Base-by-base conservation (phyloP, 1,139 yeast genomes). In the Casaregolazyma lundiana region DNA sequence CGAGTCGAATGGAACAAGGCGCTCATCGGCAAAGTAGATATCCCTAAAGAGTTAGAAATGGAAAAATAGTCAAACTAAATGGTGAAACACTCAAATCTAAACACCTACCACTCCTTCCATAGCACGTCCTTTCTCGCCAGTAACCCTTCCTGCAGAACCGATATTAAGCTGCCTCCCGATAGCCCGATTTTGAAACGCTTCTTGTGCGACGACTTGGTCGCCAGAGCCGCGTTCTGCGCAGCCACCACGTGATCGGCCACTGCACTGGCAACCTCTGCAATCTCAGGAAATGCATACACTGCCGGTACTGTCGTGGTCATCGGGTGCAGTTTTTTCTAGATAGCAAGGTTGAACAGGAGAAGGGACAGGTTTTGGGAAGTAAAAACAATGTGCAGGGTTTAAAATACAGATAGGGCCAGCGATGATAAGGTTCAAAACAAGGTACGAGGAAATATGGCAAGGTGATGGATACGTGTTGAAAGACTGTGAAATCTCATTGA, bases 261-360 rank as follows among this genome's bases (percentile, higher is more conserved):
- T 19, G 96, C 96, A 49, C 86, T 95, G 2, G 97, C 96, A 30
- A 89, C 97, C 17, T 89, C 95, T 29, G 81, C 72, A 61, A 88
- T 83, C 66, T 84, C 95, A 39, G 90, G 95, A 64, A 89, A 89
- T 42, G 96, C 86, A 72, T 85, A 88, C 46, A 89, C 84, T 55
- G 88, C 81, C 21, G 97, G 97, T 34, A 89, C 96, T 7, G 95
- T 85, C 9, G 96, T 86, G 2, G 96, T 88, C 96, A 88, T 88
- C 13, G 40, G 35, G 35, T 32, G 34, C 24, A 5, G 35, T 39
- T 13, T 13, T 15, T 7, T 11, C 19, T 39, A n/a, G 38, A 19
- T 19, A 18, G 38, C 16, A 19, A 17, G 15, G 13, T 34, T 34
- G 11, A 19, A 18, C 19, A 17, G 22, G 22, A 35, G 19, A 19